Evolutionary conservation across 495 filamentous ascomycete species (phyloP).

Genomic region (Amniculicola lignicola): DNA sequence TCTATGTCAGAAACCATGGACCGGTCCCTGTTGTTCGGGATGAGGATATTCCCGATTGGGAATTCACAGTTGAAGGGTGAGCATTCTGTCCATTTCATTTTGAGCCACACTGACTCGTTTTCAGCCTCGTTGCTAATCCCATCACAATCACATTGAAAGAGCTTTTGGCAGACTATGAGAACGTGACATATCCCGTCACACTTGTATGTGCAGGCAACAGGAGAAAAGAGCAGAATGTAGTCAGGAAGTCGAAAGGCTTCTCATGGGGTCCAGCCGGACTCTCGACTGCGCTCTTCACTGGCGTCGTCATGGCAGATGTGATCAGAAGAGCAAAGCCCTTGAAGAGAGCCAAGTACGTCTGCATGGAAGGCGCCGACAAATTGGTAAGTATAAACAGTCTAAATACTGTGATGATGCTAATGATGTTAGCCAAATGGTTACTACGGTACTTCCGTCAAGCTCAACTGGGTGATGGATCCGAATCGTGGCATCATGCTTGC

Average conservation of each 20-base stretch:
- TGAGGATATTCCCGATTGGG: conserved; percentile 72
- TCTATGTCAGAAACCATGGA: conserved; percentile 96
- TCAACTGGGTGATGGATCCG: conserved; percentile 84
- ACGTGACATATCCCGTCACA: conserved; percentile 83
- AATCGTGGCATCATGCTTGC: conserved; percentile 86
- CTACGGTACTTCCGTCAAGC: conserved; percentile 85
- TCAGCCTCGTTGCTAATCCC: conserved; percentile 70
- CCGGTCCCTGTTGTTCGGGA: conserved; percentile 76
- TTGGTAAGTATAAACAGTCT: conserved; percentile 47
- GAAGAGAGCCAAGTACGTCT: conserved; percentile 76
- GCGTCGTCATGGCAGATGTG: conserved; percentile 72
- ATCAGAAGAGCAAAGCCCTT: conserved; percentile 65
- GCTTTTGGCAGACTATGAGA: conserved; percentile 71
- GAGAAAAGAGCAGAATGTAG: conserved; percentile 90
- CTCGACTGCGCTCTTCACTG: conserved; percentile 88
- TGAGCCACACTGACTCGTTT: conserved; percentile 24
- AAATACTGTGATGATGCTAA: conserved; percentile 14
- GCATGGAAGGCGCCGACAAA: conserved; percentile 90
- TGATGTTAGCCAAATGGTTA: conserved; percentile 69
- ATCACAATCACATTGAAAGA: conserved; percentile 71
- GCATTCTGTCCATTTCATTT: conserved; percentile 20
- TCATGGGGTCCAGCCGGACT: conserved; percentile 91
- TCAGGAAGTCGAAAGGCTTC: conserved; percentile 91
- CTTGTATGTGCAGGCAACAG: conserved; percentile 93
- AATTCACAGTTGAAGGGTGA: conserved; percentile 79